A percentile compares a stretch with the other conserved stretches of the same genome.
Conservation (phyloP, 2,329 filamentous ascomycete genomes). For the Zymoseptoria brevis region DNA sequence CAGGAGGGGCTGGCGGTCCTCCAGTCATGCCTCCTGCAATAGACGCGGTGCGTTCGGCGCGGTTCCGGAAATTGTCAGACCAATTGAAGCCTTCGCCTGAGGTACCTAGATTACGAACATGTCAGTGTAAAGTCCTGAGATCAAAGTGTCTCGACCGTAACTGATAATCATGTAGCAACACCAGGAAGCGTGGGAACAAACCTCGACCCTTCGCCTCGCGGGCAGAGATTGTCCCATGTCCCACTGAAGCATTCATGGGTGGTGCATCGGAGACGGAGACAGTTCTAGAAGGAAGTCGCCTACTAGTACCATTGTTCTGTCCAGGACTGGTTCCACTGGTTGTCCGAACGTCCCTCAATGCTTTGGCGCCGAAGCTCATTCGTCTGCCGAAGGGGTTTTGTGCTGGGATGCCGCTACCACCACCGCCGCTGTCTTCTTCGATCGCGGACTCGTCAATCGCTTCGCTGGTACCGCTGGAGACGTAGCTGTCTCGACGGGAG, state of each 20-base stretch:
- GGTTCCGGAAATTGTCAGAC: slow-evolving; percentile 88
- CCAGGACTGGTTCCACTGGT: slow-evolving; percentile 24
- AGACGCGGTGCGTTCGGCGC: slow-evolving; percentile 63
- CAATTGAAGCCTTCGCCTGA: slow-evolving; percentile 94
- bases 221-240: slow-evolving; percentile 41
- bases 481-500: slow-evolving; percentile 37
- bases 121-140: slow-evolving; percentile 30
- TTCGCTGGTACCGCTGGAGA: slow-evolving; percentile 34
- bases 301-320: slow-evolving; percentile 28
- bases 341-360: slow-evolving; percentile 61
- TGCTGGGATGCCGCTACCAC: slow-evolving; percentile 44
- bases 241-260: background rate
- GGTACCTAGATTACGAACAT: slow-evolving; percentile 42
- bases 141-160: background rate
- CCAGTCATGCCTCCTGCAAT: slow-evolving; percentile 48
- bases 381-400: slow-evolving; percentile 63
- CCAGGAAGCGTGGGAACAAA: slow-evolving; percentile 40
- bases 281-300: slow-evolving; percentile 15
- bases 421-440: slow-evolving; percentile 38
- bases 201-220: slow-evolving; percentile 50
- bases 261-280: slow-evolving; percentile 2
- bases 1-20: slow-evolving; percentile 30
- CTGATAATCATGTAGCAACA: slow-evolving; percentile 5
- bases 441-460: slow-evolving; percentile 44
- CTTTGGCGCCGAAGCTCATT: slow-evolving; percentile 82